Percentiles rank a stretch among this genome's conserved stretches.
phyloP scores from a whole-genome alignment of 257 asterid genomes.

The Petunia secreta region DNA sequence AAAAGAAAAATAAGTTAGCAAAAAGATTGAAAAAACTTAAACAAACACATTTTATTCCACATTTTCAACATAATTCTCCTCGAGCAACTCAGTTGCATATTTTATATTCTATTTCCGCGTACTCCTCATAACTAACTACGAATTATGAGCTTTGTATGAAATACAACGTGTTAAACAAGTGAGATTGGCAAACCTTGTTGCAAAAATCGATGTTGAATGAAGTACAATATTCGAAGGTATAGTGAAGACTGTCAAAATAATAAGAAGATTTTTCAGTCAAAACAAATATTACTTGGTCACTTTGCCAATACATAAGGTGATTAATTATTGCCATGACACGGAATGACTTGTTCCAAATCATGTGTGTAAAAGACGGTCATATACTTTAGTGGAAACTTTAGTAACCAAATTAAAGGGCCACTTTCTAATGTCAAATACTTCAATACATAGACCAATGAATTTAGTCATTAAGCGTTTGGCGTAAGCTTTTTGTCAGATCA shows the following conservation, averaged over 20 bases:
- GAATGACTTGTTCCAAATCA: neutral
- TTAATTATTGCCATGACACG: neutral
- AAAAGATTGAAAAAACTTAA: no score
- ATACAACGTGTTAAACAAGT: neutral
- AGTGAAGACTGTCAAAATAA: no score
- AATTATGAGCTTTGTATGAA: neutral
- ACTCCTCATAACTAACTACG: neutral
- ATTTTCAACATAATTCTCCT: no score
- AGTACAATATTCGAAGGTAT: neutral
- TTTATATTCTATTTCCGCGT: neutral
- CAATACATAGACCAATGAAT: neutral
- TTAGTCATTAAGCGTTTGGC: slow-evolving; percentile 2
- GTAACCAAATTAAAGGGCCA: neutral
- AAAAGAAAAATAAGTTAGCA: no score
- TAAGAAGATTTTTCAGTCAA: no score
- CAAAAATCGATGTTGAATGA: neutral
- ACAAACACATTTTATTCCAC: no score
- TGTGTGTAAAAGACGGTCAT: neutral
- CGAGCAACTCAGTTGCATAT: neutral
- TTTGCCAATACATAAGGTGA: neutral
- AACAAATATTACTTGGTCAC: neutral
- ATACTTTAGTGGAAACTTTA: neutral
- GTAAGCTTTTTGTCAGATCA: neutral
- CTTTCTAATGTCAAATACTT: slow-evolving; percentile 20
- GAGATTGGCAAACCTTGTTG: neutral